Evolutionary conservation across 108 stramenopile genomes (phyloP).

Genomic region (Fragilaria radians): DNA sequence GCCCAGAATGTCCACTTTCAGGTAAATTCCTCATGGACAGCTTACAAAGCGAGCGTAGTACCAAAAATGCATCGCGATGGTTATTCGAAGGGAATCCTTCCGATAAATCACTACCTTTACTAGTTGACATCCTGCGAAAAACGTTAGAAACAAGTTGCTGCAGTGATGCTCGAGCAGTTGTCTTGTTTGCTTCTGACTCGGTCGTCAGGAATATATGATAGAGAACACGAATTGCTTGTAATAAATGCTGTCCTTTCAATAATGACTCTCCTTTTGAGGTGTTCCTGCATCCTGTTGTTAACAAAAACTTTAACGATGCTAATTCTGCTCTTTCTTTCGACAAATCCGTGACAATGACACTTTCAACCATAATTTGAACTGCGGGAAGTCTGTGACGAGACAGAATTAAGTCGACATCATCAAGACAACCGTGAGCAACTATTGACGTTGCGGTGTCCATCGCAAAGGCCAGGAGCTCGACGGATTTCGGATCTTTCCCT

Average conservation of each 20-base stretch:
- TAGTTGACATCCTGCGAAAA: conserved; percentile 88
- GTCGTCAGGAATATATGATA: conserved; percentile 91
- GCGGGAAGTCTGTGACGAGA: conserved; percentile 18
- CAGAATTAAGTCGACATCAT: conserved; percentile 43
- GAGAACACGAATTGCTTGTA: too few relatives aligned
- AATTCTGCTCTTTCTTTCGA: conserved; percentile 49
- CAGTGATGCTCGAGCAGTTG: conserved; percentile 92
- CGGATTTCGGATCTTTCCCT: conserved; percentile 28
- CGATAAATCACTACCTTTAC: too few relatives aligned
- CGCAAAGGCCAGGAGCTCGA: conserved; percentile 39
- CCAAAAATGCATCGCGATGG: too few relatives aligned
- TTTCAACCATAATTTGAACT: conserved; percentile 52
- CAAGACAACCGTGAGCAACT: conserved; percentile 77
- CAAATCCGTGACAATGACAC: conserved; percentile 58
- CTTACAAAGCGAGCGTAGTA: too few relatives aligned
- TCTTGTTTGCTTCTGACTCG: conserved; percentile 76
- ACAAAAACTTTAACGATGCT: conserved; percentile 69
- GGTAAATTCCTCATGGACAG: too few relatives aligned
- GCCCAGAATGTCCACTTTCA: too few relatives aligned
- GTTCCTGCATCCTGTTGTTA: conserved; percentile 62
- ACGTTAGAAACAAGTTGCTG: conserved; percentile 90
- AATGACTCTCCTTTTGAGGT: conserved; percentile 24
- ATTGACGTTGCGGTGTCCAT: conserved; percentile 53
- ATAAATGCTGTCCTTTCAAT: conserved; percentile 79
- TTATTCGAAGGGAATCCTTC: too few relatives aligned